Conservation (phyloP, 1,284 basidiomycete genomes). For the Rhodotorula sp. region DNA sequence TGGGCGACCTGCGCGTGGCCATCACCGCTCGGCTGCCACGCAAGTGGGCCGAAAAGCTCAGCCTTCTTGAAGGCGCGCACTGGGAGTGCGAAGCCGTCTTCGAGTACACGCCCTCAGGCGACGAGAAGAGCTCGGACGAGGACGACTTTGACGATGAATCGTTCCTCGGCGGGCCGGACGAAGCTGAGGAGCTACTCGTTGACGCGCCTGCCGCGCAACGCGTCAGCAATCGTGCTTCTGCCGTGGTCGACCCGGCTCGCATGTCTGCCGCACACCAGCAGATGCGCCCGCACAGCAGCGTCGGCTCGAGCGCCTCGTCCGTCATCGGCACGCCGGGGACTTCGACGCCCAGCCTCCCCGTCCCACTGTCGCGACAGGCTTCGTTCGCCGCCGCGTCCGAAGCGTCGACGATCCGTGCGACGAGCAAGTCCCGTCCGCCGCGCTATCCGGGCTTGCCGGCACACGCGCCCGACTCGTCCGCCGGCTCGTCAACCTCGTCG, state of each 20-base stretch:
- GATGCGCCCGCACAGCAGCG: background rate
- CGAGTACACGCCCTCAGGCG: slow-evolving; percentile 36
- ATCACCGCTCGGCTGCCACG: slow-evolving; percentile 23
- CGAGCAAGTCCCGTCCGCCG: background rate
- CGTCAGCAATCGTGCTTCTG: slow-evolving; percentile 25
- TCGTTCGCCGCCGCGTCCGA: slow-evolving; percentile 6
- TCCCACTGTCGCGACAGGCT: slow-evolving; percentile 25
- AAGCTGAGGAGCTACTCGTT: slow-evolving; percentile 25
- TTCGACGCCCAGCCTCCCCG: background rate
- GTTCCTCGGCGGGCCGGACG: slow-evolving; percentile 23
- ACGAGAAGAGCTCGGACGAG: slow-evolving; percentile 30
- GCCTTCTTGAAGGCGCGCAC: slow-evolving; percentile 41
- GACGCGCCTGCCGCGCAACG: background rate
- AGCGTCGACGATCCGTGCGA: slow-evolving; percentile 9
- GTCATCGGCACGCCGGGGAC: background rate
- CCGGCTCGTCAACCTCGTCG: background rate
- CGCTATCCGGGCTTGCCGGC: background rate
- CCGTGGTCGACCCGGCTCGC: slow-evolving; percentile 12
- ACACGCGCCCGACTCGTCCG: background rate
- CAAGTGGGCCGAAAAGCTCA: slow-evolving; percentile 31
- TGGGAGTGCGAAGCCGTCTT: slow-evolving; percentile 44
- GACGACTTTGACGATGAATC: slow-evolving; percentile 15
- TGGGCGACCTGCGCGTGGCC: slow-evolving; percentile 4
- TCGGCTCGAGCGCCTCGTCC: background rate
- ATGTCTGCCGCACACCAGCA: background rate